Conservation (phyloP, 495 filamentous ascomycete species). For the Xylaria flabelliformis region DNA sequence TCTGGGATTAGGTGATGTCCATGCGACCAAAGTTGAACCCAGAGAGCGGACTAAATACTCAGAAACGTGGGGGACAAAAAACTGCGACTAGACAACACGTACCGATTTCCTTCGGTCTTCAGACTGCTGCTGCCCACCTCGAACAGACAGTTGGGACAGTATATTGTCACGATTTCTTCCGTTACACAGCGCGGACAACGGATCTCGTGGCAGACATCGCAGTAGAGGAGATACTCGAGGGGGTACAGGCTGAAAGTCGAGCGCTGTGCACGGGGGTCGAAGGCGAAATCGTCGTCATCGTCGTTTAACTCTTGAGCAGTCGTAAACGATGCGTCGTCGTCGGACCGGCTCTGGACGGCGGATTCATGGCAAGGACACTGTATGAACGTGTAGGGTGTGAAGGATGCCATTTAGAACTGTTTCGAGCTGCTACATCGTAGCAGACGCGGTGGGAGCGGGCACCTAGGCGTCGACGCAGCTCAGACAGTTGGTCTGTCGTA, state of each 20-base stretch:
- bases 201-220: constrained; percentile 95
- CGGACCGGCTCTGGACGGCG: constrained; percentile 50
- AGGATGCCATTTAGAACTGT: constrained; percentile 65
- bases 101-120: constrained; percentile 92
- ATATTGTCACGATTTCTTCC: constrained; percentile 93
- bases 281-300: constrained; percentile 77
- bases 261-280: constrained; percentile 82
- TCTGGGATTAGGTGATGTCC: background rate
- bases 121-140: constrained; percentile 91
- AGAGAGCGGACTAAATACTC: background rate
- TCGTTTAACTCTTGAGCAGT: constrained; percentile 52
- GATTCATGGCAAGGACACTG: constrained; percentile 86
- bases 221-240: constrained; percentile 92
- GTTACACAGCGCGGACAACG: constrained; percentile 89
- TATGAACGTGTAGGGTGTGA: constrained; percentile 89
- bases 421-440: constrained; percentile 37
- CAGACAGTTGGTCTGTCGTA: background rate
- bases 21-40: background rate
- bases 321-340: constrained; percentile 45
- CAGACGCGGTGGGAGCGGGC: constrained; percentile 22
- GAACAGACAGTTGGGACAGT: constrained; percentile 94
- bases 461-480: background rate
- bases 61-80: background rate
- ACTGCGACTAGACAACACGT: constrained; percentile 37
- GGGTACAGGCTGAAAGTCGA: constrained; percentile 91